Evolutionary conservation across 208 protist genomes (phyloP).

Genomic region (Leishmania tropica): DNA sequence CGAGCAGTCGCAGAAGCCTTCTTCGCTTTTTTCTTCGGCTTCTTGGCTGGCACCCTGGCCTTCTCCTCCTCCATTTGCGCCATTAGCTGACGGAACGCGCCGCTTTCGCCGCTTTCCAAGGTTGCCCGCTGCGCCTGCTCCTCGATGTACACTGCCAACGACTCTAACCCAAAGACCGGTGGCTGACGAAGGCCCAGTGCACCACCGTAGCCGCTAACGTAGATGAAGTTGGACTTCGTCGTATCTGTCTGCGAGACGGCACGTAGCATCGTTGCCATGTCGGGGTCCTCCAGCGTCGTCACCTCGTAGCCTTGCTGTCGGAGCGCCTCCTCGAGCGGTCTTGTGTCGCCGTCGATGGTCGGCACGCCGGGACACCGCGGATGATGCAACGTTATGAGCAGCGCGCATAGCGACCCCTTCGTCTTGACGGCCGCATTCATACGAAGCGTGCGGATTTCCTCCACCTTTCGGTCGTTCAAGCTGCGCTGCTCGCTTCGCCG

Average conservation of each 20-base stretch:
- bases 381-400: constrained; percentile 77
- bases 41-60: constrained; percentile 41
- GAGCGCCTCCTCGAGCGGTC: constrained; percentile 56
- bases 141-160: constrained; percentile 60
- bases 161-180: constrained; percentile 54
- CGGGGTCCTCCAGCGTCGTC: constrained; percentile 53
- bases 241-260: constrained; percentile 61
- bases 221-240: constrained; percentile 74
- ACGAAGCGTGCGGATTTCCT: constrained; percentile 76
- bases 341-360: constrained; percentile 39
- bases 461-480: constrained; percentile 67
- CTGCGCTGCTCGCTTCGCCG: constrained; percentile 40
- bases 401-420: constrained; percentile 61
- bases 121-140: constrained; percentile 55
- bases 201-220: constrained; percentile 88
- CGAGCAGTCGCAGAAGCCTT: constrained; percentile 30
- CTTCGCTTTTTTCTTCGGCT: constrained; percentile 58
- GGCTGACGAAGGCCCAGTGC: constrained; percentile 72
- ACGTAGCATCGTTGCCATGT: constrained; percentile 50
- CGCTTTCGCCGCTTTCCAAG: constrained; percentile 49
- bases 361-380: constrained; percentile 48
- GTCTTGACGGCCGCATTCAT: constrained; percentile 69
- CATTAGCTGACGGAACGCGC: constrained; percentile 37
- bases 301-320: constrained; percentile 81
- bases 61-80: constrained; percentile 37